Evolutionary conservation across 441 rosid species (phyloP), one percentile per base, ranked within the genome.

Genomic region (Cnidoscolus chayamansa): DNA sequence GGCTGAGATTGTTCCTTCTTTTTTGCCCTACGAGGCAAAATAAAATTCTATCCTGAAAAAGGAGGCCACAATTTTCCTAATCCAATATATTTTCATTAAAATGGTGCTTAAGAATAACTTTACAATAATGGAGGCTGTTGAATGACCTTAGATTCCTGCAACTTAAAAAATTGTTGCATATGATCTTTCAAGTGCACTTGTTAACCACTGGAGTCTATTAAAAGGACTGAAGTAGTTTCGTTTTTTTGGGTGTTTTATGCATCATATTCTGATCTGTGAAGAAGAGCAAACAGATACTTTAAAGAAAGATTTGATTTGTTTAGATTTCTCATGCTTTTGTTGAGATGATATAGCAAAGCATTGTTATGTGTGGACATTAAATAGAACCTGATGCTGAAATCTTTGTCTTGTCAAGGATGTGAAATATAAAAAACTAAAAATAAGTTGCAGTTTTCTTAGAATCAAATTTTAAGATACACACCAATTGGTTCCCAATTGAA

Each of bases 1-100:
- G 85, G 87, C 77, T 79, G 75, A 71, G 80, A 84, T 82, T 66
- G 68, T 60, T 77, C 69, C 80, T 43, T 65, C 19, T 40, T 67
- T 74, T 25, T 73, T 19, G 71, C 43, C 5, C 74, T 6, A n/a
- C 12, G 5, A 11, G 17, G 8, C 40, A 68, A 15, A 65, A 74
- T 47, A 65, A 65, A 50, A 56, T 59, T 58, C 71, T 61, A 71
- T 59, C 62, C 20, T 50, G 13, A 8, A 74, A n/a, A 65, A 71
- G 31, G 55, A 63, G 32, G 53, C 59, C 19, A 32, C 50, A 66
- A 25, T 64, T 65, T 77, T 50, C 60, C 65, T 53, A 49, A 54
- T 76, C 69, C 63, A 73, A 70, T 80, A 72, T 59, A 48, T 74
- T 72, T 72, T 53, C 66, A 54, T 72, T 71, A 32, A 65, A 69